phyloP scores from a whole-genome alignment of 148 eudicot species.

The Cornus florida region DNA sequence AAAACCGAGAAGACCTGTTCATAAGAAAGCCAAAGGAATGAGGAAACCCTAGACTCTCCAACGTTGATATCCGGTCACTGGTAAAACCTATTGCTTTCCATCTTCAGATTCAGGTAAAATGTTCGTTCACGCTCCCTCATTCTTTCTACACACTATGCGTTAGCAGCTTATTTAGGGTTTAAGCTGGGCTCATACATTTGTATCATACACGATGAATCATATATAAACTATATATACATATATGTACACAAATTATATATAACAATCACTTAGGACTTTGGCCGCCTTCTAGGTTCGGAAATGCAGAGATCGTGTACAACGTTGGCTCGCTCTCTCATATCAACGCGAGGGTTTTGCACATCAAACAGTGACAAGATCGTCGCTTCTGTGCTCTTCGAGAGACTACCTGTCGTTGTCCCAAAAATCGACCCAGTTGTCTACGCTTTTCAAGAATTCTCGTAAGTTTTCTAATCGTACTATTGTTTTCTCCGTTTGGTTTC shows the following conservation, averaged over 20 bases:
- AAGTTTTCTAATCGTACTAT: constrained; percentile 21
- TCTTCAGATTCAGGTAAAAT: background rate
- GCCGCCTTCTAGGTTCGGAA: background rate
- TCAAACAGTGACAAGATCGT: constrained; percentile 53
- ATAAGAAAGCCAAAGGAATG: background rate
- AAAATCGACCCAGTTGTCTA: constrained; percentile 87
- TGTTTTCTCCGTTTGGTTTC: constrained; percentile 7
- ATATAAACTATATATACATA: no score
- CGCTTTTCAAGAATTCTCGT: constrained; percentile 97
- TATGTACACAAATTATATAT: background rate
- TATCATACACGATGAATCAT: background rate
- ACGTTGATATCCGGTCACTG: background rate
- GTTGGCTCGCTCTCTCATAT: constrained; percentile 21
- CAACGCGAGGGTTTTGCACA: constrained; percentile 34
- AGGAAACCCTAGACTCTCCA: background rate
- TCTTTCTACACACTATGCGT: no score
- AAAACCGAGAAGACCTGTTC: background rate
- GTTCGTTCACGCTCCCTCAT: background rate
- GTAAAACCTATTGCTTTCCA: background rate
- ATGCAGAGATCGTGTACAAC: constrained; percentile 35
- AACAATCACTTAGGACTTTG: background rate
- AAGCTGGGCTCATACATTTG: background rate
- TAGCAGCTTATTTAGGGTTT: background rate
- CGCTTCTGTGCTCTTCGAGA: constrained; percentile 87
- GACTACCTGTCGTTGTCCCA: constrained; percentile 82